Base-by-base conservation (phyloP, 1,139 yeast species). In the Lipomyces yarrowii region DNA sequence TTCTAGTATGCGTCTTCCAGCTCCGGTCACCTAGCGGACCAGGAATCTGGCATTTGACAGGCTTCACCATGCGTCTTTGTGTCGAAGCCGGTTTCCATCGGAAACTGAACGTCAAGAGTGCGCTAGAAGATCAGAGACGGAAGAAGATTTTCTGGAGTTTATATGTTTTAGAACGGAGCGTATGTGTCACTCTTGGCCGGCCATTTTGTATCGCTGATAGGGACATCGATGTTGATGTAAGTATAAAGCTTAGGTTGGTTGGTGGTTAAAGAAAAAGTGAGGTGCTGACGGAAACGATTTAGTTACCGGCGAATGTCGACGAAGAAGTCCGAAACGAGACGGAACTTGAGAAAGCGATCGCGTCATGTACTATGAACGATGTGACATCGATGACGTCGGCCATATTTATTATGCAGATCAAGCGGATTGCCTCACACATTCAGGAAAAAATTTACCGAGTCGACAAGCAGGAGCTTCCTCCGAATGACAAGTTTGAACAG, bases 281-380 rank as follows among this genome's bases (percentile, higher is more conserved):
- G 48, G 23, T 42, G 18, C 48, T 42, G 23, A 42, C 48, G 11
- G 18, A 42, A 7, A 26, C 30, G 30, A 4, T 26, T 26, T 53
- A 64, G 67, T 51, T 66, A 15, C 69, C 69, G 7, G 68, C 68
- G 30, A 66, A 66, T 48, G 69, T 66, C n/a, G 68, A 66, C 42
- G 69, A 66, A 46, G 53, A 57, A 8, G 54, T 66, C 48, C 59
- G 69, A 13, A 69, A 65, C 21, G 63, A 67, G 42, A 56, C 18
- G 7, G 69, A 65, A n/a, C 62, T 66, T 4, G 62, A 57, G 30
- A 37, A 52, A 33, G 69, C 69, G 3, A 59, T 65, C 26, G 65
- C 61, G 1, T 37, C 18, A 8, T 42, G 63, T 18, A 48, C 26
- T 8, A 15, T 61, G 30, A 52, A 57, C 4, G 56, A 61, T 32